Base-by-base conservation (phyloP, 1,284 basidiomycete species). In the Malassezia globosa region DNA sequence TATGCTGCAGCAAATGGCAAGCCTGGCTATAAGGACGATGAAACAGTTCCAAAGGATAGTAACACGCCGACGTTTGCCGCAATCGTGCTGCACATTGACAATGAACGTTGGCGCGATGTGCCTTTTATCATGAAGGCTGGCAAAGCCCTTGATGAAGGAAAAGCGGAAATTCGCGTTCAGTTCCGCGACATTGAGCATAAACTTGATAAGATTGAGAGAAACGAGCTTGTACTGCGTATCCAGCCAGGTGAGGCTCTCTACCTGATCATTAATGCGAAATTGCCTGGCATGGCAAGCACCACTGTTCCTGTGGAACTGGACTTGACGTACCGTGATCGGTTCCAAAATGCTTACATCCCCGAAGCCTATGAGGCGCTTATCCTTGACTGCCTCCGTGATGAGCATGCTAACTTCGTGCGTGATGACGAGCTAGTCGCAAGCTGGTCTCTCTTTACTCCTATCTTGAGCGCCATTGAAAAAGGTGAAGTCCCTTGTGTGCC, bases 11-110 rank as follows among this genome's bases (percentile, higher is more conserved):
- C 61, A 37, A 57, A 61, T 49, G 64, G 64, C 46, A 73, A 73
- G 65, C 68, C 68, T n/a, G 71, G 71, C 34, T 73, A 73, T 60
- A 67, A 72, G 56, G 71, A 73, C 37, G 72, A 73, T 49, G 72
- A 73, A 40, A 67, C 69, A 1, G 72, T 73, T 6, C 71, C 72
- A 45, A 72, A 73, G 57, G 67, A 73, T 51, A 64, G 60, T 48
- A 72, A 70, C 59, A 72, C 71, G 39, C 72, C 69, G 22, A 73
- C 72, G 3, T 73, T 71, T 41, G 72, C 71, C 18, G 72, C 71
- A 4, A 39, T 73, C 25, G 60, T 63, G 8, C 45, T 70, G 11
- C 64, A 51, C 38, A 60, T 70, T 37, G 66, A 70, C 54, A 66
- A 61, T 48, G 58, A 59, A 31, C 59, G 67, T 27, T 70, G 67